Conservation (phyloP, 2,329 filamentous ascomycete genomes). For the Phyllosticta capitalensis region DNA sequence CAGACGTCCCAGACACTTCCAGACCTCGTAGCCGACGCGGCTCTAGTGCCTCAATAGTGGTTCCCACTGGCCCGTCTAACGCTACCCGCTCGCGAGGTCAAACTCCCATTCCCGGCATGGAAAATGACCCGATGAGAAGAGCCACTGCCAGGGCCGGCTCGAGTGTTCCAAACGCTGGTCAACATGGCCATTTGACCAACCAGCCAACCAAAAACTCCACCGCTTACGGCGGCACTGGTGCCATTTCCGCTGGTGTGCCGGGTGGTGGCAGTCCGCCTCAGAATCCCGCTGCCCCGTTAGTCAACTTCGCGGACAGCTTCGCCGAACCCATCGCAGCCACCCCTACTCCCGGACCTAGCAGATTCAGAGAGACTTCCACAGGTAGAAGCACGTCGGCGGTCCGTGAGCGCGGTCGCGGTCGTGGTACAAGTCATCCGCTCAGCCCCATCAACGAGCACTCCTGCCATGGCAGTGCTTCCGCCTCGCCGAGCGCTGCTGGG, state of each 20-base stretch:
- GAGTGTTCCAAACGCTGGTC: not conserved
- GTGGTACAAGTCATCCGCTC: not conserved
- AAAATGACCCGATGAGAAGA: not conserved
- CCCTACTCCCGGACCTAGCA: not conserved
- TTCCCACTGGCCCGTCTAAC: not conserved
- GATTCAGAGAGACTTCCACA: not conserved
- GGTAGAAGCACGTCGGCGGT: not conserved
- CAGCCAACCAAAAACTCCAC: not conserved
- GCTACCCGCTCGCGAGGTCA: not conserved
- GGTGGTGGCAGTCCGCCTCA: not conserved
- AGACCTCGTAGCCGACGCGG: not conserved
- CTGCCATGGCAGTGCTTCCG: not conserved
- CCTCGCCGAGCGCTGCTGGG: not conserved
- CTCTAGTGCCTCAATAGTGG: not conserved
- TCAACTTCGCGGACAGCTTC: not conserved
- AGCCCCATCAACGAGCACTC: not conserved
- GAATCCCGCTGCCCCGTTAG: not conserved
- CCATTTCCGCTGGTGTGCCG: not conserved
- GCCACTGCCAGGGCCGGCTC: not conserved
- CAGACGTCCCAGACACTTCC: not conserved
- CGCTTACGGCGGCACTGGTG: not conserved
- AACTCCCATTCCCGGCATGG: not conserved
- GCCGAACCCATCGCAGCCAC: not conserved
- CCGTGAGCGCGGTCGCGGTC: not conserved
- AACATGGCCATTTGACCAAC: not conserved